Conservation (phyloP, 768 basidiomycete species). For the Vararia minispora region DNA sequence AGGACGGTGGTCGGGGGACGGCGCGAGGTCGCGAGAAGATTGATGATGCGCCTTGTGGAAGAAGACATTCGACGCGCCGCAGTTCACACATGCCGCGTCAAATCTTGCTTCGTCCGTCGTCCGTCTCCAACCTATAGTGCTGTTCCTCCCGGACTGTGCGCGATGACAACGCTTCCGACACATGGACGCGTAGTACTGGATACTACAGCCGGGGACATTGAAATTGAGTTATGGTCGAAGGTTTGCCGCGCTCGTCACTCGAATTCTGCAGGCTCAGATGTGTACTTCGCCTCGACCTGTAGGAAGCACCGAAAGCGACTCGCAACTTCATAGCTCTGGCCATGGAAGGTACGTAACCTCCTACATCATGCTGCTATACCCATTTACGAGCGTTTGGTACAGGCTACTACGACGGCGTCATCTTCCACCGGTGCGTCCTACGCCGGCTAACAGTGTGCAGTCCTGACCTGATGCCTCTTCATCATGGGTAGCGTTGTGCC, state of each 20-base stretch:
- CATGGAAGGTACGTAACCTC: slow-evolving; percentile 67
- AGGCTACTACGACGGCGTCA: slow-evolving; percentile 96
- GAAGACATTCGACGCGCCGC: too few species aligned
- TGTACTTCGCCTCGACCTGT: slow-evolving; percentile 2
- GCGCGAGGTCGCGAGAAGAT: too few species aligned
- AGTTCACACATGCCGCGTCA: too few species aligned
- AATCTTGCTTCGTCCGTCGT: too few species aligned
- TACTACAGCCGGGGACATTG: slow-evolving; percentile 80
- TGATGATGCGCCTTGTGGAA: too few species aligned
- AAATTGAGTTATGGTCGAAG: slow-evolving; percentile 91
- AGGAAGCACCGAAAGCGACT: slow-evolving; percentile 94
- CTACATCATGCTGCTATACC: neutral
- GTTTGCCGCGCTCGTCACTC: slow-evolving; percentile 24
- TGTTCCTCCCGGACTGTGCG: too few species aligned
- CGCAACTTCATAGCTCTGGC: slow-evolving; percentile 83
- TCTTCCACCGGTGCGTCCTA: slow-evolving; percentile 79
- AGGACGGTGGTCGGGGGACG: too few species aligned
- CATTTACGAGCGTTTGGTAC: neutral
- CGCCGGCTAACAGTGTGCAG: neutral
- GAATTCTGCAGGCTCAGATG: neutral
- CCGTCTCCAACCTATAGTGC: too few species aligned
- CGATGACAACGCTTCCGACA: slow-evolving; percentile 77
- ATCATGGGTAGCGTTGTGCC: slow-evolving; percentile 56
- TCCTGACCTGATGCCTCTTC: neutral
- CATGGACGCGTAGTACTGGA: slow-evolving; percentile 79